phyloP scores from a whole-genome alignment of 306 rosid species.

The Acacia confusa region DNA sequence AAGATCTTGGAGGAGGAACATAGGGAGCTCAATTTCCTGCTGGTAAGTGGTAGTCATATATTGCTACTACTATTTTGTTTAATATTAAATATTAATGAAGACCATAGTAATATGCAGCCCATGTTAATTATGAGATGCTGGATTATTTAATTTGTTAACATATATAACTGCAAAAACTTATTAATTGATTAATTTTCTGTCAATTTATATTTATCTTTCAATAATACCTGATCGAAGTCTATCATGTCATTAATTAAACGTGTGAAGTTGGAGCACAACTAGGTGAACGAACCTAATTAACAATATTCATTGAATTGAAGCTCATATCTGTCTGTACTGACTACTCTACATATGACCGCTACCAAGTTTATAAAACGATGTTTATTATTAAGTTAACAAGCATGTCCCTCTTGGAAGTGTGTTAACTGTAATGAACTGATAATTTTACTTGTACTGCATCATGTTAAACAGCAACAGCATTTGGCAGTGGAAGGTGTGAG shows the following conservation, averaged over 20 bases:
- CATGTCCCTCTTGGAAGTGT: not conserved
- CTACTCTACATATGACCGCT: not conserved
- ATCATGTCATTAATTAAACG: not conserved
- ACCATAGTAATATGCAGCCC: not conserved
- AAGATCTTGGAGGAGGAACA: constrained; percentile 67
- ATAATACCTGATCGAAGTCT: not conserved
- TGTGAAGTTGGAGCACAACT: not conserved
- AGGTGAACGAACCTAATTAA: not conserved
- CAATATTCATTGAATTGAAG: not conserved
- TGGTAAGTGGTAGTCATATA: constrained; percentile 48
- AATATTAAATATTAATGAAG: not conserved
- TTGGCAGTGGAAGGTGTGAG: constrained; percentile 60
- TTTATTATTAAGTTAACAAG: not conserved
- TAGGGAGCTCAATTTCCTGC: constrained; percentile 61
- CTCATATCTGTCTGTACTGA: not conserved
- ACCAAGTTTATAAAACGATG: not conserved
- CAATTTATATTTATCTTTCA: not conserved
- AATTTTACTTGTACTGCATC: not conserved
- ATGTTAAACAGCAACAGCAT: constrained; percentile 51
- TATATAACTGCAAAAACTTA: not conserved
- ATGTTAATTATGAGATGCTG: not conserved
- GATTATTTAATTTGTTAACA: not conserved
- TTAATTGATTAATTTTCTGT: not conserved
- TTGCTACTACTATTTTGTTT: not conserved
- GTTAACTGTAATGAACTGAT: not conserved